Percentiles rank a stretch among this genome's conserved stretches.
Conservation (phyloP, 1,139 yeast species). For the Diutina siamensis region DNA sequence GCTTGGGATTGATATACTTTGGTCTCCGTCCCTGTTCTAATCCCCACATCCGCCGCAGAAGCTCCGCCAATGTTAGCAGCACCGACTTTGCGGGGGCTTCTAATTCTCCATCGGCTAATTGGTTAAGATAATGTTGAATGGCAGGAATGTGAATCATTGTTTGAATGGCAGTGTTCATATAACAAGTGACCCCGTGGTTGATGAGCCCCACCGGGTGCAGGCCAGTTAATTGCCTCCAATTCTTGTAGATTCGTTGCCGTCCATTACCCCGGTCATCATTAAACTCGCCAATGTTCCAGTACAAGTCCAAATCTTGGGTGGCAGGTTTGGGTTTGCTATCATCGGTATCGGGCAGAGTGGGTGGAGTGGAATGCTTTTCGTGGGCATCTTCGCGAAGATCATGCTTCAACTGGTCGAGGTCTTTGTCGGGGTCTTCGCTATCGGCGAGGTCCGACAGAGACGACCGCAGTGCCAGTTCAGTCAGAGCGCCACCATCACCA, state of each 20-base stretch:
- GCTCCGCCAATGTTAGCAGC: constrained; percentile 59
- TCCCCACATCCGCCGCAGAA: constrained; percentile 55
- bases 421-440: constrained; percentile 4
- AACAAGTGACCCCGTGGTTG: constrained; percentile 93
- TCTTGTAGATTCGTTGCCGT: constrained; percentile 40
- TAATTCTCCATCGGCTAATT: constrained; percentile 13
- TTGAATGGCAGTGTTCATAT: constrained; percentile 92
- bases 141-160: constrained; percentile 87
- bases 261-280: constrained; percentile 45
- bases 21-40: constrained; percentile 13
- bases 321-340: constrained; percentile 9
- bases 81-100: constrained; percentile 59
- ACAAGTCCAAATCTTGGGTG: constrained; percentile 6
- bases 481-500: background rate
- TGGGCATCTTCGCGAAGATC: constrained; percentile 6
- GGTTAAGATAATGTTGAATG: constrained; percentile 58
- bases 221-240: constrained; percentile 41
- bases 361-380: background rate
- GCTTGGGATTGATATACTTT: constrained; percentile 55
- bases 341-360: background rate
- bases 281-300: constrained; percentile 31
- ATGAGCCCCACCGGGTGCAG: constrained; percentile 62
- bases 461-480: background rate
- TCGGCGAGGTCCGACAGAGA: background rate
- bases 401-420: constrained; percentile 6